Evolutionary conservation across 768 basidiomycete genomes (phyloP), one percentile per base, ranked within the genome.

Genomic region (Macrolepiota fuliginosa): DNA sequence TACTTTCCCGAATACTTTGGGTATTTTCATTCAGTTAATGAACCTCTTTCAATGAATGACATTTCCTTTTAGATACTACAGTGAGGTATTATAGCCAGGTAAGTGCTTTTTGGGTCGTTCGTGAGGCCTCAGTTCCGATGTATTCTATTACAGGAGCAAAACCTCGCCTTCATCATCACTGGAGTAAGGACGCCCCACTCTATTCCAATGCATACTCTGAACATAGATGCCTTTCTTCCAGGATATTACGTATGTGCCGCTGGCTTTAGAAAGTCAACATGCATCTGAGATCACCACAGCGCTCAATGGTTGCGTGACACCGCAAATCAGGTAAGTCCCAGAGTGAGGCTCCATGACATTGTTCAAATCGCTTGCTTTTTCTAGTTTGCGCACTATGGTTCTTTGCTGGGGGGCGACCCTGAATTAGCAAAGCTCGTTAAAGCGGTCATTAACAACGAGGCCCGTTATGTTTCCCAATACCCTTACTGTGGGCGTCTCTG

Each of bases 261-360:
- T 25, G 19, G 61, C 47, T 39, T 24, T 53, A 32, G 27, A 25
- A 22, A 10, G 15, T 4, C 24, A 47, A 22, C 19, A 15, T 19
- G 36, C 11, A 39, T 32, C 40, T 37, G 55, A 68, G 36, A 70
- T 37, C 39, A 60, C 42, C 52, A 36, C 62, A 92, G 90, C 35
- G 91, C 91, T 2, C 90, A 92, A 68, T 92, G 91, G 91, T 78
- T 92, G 39, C 87, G 91, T 54, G 90, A 92, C 69, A 90, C 91
- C 22, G 88, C 84, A 25, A 92, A 92, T 69, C 90, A 91, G 74
- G 88, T 87, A 57, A 29, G 73, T 67, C 35, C 32, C 46, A 35
- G 19, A 17, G 46, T 37, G 22, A 39, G 15, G 37, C 11, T 4
- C 42, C 32, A 35, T 49, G 49, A 17, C n/a, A 12, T 24, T 22